Conservation (phyloP, 768 basidiomycete genomes). For the Suillus subaureus region DNA sequence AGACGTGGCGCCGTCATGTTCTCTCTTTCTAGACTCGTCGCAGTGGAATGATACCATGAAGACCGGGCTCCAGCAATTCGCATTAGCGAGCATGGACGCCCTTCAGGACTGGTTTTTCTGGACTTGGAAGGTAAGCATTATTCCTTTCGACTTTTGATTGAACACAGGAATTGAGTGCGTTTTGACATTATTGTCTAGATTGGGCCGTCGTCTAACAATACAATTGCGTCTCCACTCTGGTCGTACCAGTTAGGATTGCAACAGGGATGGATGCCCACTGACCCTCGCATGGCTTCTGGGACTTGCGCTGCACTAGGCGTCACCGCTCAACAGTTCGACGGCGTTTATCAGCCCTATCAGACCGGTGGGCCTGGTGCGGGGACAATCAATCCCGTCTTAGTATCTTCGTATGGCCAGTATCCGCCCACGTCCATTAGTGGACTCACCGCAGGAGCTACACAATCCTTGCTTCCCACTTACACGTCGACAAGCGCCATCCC, state of each 20-base stretch:
- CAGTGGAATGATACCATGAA: constrained; percentile 56
- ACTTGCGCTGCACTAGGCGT: constrained; percentile 60
- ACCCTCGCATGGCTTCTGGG: constrained; percentile 68
- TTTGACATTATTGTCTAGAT: constrained; percentile 38
- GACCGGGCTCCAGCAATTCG: constrained; percentile 53
- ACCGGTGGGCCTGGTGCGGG: constrained; percentile 65
- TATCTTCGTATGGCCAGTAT: constrained; percentile 50
- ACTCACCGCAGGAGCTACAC: constrained; percentile 39
- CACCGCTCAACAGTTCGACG: constrained; percentile 46
- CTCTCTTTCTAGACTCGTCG: constrained; percentile 50
- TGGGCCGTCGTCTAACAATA: constrained; percentile 56
- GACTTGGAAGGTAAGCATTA: constrained; percentile 65
- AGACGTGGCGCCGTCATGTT: constrained; percentile 35
- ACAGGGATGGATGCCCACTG: constrained; percentile 77
- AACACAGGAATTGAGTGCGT: neutral
- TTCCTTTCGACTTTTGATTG: neutral
- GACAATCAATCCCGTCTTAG: constrained; percentile 45
- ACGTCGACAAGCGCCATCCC: constrained; percentile 60
- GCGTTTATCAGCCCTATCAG: constrained; percentile 62
- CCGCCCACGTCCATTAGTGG: constrained; percentile 54
- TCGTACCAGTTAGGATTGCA: constrained; percentile 69
- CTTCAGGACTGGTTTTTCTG: constrained; percentile 74
- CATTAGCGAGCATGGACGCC: constrained; percentile 65
- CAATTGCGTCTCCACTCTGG: constrained; percentile 62
- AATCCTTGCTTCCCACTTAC: constrained; percentile 56